phyloP scores from a whole-genome alignment of 2,329 filamentous ascomycete species.

The Onygena corvina region DNA sequence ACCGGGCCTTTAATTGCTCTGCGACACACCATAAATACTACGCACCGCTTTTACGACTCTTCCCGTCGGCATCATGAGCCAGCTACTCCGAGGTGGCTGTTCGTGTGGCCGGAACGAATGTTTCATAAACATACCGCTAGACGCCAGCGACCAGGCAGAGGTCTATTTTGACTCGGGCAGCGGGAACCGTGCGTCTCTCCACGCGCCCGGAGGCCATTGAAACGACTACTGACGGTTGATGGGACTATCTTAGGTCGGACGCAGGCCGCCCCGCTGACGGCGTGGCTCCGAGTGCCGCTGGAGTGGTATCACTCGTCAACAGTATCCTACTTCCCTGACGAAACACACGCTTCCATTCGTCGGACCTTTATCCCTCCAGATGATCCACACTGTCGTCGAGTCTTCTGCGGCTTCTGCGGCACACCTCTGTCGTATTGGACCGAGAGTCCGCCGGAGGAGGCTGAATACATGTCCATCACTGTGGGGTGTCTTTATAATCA shows the following conservation, averaged over 20 bases:
- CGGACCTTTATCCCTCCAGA: constrained; percentile 52
- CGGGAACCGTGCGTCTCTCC: constrained; percentile 53
- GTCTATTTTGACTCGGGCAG: constrained; percentile 64
- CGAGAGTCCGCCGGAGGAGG: constrained; percentile 57
- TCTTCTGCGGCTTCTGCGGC: constrained; percentile 88
- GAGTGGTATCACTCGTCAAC: constrained; percentile 68
- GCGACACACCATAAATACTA: background rate
- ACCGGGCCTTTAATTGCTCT: background rate
- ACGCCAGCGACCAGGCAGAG: constrained; percentile 46
- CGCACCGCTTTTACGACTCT: background rate
- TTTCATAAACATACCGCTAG: constrained; percentile 55
- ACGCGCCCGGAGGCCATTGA: background rate
- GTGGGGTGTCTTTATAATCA: constrained; percentile 63
- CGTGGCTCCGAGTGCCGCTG: constrained; percentile 73
- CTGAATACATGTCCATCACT: constrained; percentile 67
- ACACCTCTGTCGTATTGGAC: constrained; percentile 77
- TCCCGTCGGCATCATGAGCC: constrained; percentile 11
- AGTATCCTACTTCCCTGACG: constrained; percentile 64
- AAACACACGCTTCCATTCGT: constrained; percentile 55
- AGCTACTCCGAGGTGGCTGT: constrained; percentile 37
- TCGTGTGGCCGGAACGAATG: constrained; percentile 80
- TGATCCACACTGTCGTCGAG: constrained; percentile 50
- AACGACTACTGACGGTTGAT: background rate
- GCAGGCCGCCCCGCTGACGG: constrained; percentile 60
- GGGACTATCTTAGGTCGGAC: constrained; percentile 41